Base-by-base conservation (phyloP, 495 filamentous ascomycete species). In the Halenospora varia region DNA sequence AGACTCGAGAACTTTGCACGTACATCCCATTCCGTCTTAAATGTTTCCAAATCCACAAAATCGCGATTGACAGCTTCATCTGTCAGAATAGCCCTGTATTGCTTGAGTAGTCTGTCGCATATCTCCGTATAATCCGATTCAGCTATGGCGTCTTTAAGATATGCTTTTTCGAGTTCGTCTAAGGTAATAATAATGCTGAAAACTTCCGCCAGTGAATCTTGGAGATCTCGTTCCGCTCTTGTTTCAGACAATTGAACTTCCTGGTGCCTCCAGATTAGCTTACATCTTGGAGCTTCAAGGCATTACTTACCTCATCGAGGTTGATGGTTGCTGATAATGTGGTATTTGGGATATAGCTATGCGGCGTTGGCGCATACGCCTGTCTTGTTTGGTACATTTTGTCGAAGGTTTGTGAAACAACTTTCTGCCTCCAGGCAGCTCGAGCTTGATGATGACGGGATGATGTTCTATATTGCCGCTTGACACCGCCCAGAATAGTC, bases 161-260 rank as follows among this genome's bases (percentile, higher is more conserved):
- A 97, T 13, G 94, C 95, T 69, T 95, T 96, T 66, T 99, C 94
- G 6, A 99, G 78, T 51, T 92, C 92, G 66, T 99, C 94, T 19
- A 99, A 75, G 0, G 94, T 97, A 56, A 96, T 82, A 20, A 97
- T 93, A 57, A 99, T 96, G 74, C 91, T 95, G 73, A 97, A 97
- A 49, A 99, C 86, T 67, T 99, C 94, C 49, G 93, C 94, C 10
- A 99, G 82, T 1, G 94, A 97, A 67, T 97, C 94, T 73, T 96
- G 89, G 2, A 97, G 83, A 67, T 97, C 93, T 23, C 93, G 84
- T 71, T 97, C 90, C 25, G 87, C 86, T 49, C 88, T 83, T 22
- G 85, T 95, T 4, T 88, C 85, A 48, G 89, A 80, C 46, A 99
- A 82, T 74, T 95, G 96, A 57, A 96, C 90, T 81, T 99, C 95